Evolutionary conservation across 495 filamentous ascomycete genomes (phyloP).

Genomic region (Staphylotrichum tortipilum): DNA sequence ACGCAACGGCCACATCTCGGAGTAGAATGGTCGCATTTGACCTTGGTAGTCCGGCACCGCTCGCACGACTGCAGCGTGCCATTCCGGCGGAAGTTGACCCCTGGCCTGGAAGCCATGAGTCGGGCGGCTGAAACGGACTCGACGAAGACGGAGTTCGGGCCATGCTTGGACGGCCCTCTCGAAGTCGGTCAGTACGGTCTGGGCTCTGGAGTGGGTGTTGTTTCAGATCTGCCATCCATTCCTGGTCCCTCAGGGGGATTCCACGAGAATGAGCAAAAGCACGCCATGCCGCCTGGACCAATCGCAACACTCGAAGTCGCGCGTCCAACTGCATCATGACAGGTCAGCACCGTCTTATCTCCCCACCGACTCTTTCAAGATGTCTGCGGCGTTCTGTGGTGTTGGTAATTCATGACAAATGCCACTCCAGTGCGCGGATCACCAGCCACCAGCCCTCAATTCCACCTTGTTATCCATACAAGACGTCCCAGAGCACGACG

Average conservation of each 20-base stretch:
- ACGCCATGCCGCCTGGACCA: neutral
- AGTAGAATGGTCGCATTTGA: slow-evolving; percentile 12
- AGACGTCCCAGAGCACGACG: too few species aligned
- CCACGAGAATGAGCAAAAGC: neutral
- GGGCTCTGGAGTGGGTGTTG: neutral
- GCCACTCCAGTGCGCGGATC: too few species aligned
- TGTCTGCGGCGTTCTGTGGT: too few species aligned
- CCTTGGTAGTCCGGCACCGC: slow-evolving; percentile 7
- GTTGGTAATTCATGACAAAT: too few species aligned
- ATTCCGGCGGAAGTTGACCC: slow-evolving; percentile 2
- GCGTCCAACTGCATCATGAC: neutral
- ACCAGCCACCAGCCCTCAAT: too few species aligned
- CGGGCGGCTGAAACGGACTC: neutral
- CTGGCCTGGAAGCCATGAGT: neutral
- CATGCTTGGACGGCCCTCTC: too few species aligned
- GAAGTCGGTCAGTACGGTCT: too few species aligned
- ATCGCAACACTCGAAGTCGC: neutral
- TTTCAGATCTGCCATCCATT: neutral
- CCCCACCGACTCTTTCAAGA: too few species aligned
- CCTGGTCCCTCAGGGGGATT: neutral
- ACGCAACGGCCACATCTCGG: slow-evolving; percentile 7
- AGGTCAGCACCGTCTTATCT: too few species aligned
- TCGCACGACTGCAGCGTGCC: slow-evolving; percentile 8
- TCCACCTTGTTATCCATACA: too few species aligned
- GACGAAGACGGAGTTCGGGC: neutral